Conservation (phyloP, 352 stramenopile genomes). For the Phytopythium aichiense region DNA sequence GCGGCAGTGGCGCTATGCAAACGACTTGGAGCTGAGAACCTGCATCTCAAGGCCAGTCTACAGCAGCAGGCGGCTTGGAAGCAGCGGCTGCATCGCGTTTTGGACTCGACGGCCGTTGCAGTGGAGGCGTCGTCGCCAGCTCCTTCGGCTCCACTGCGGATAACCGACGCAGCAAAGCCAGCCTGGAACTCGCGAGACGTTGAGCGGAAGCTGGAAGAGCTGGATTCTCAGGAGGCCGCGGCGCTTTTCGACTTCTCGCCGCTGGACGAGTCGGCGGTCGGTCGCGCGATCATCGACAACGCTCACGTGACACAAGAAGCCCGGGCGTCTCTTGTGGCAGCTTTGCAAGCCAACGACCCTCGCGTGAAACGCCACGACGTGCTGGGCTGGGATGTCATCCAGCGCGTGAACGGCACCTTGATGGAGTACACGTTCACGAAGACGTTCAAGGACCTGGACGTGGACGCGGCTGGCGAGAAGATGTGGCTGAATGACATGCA, state of each 20-base stretch:
- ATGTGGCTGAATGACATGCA: constrained; percentile 37
- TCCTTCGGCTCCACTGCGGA: too few species aligned
- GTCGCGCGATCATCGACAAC: constrained; percentile 33
- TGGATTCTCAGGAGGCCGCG: constrained; percentile 22
- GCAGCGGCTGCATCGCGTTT: constrained; percentile 19
- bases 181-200: too few species aligned
- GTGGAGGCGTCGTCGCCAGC: not conserved
- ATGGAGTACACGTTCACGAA: constrained; percentile 42
- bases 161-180: too few species aligned
- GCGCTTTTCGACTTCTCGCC: constrained; percentile 30
- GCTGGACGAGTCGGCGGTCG: constrained; percentile 27
- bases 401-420: constrained; percentile 22
- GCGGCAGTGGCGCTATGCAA: constrained; percentile 22
- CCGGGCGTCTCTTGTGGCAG: not conserved
- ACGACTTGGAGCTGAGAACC: constrained; percentile 35
- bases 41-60: constrained; percentile 30
- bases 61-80: constrained; percentile 36
- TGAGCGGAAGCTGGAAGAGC: constrained; percentile 6
- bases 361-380: not conserved
- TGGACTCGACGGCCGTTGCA: constrained; percentile 16
- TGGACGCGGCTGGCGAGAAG: constrained; percentile 25
- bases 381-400: constrained; percentile 30
- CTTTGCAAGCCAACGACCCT: not conserved
- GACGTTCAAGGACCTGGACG: constrained; percentile 22
- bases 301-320: constrained; percentile 8